Evolutionary conservation across 2,329 filamentous ascomycete species (phyloP).

Genomic region (Furcasterigmium sp.): DNA sequence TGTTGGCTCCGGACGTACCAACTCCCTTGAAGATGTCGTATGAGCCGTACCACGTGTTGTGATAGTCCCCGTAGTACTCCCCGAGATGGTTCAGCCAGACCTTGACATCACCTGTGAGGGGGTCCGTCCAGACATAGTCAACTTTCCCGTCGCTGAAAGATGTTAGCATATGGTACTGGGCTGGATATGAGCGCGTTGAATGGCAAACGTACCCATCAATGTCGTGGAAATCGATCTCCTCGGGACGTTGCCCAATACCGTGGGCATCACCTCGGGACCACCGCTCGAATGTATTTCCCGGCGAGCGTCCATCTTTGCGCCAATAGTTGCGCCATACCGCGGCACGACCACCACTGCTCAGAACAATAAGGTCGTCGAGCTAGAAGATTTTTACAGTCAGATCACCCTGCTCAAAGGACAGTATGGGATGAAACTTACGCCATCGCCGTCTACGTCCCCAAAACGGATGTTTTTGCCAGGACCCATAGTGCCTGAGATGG

Average conservation of each 20-base stretch:
- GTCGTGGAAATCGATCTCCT: conserved; percentile 14
- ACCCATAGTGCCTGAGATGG: no score
- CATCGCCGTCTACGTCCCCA: conserved; percentile 17
- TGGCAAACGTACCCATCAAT: conserved; percentile 8
- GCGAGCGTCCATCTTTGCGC: not conserved
- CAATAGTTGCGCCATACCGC: conserved; percentile 11
- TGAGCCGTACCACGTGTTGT: not conserved
- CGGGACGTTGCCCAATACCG: conserved; percentile 10
- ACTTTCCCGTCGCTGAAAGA: conserved; percentile 9
- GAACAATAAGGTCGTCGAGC: conserved; percentile 12
- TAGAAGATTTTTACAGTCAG: not conserved
- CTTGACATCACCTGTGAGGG: conserved; percentile 6
- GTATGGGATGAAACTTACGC: conserved; percentile 5
- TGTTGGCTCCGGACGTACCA: conserved; percentile 12
- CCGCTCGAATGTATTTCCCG: not conserved
- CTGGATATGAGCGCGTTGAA: no score
- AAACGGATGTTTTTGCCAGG: conserved; percentile 12
- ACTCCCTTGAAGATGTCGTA: conserved; percentile 2
- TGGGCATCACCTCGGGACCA: conserved; percentile 8
- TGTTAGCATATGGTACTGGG: no score
- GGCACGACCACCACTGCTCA: conserved; percentile 5
- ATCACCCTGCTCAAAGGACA: not conserved
- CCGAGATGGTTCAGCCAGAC: conserved; percentile 11
- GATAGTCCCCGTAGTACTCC: conserved; percentile 4
- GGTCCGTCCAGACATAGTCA: conserved; percentile 14